These are phyloP conservation scores for Beta macrorhiza DNA, from an alignment of 179 eudicot species.

Conservation along the genomic window DNA sequence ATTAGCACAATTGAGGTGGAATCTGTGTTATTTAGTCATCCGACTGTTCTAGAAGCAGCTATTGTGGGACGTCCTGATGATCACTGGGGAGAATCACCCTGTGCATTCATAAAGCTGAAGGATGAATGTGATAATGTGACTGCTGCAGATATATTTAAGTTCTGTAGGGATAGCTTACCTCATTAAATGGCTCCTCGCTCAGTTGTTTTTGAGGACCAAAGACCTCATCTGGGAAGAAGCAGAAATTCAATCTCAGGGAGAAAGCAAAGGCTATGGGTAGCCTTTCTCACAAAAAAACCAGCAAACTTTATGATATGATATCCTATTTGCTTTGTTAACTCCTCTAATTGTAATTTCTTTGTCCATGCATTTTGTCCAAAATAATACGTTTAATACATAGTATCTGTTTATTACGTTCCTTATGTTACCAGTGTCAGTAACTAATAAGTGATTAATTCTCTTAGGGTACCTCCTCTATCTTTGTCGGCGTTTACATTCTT, in stretches of 20 bases:
- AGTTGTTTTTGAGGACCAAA: constrained; percentile 75
- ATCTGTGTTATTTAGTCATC: constrained; percentile 61
- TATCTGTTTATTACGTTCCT: constrained; percentile 8
- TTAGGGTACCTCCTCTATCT: background rate
- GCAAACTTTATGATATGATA: constrained; percentile 41
- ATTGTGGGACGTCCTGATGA: constrained; percentile 82
- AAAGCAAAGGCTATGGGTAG: constrained; percentile 77
- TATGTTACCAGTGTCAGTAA: background rate
- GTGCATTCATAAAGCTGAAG: constrained; percentile 75
- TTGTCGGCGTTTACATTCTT: background rate
- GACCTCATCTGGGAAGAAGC: constrained; percentile 80
- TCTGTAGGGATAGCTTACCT: constrained; percentile 59
- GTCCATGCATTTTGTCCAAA: too few relatives aligned
- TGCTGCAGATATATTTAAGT: constrained; percentile 52
- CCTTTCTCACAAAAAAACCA: constrained; percentile 40
- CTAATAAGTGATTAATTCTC: background rate
- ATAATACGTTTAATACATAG: background rate
- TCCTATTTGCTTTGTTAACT: background rate
- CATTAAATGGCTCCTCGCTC: constrained; percentile 81
- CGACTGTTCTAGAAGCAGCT: constrained; percentile 70
- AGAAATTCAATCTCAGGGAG: constrained; percentile 66
- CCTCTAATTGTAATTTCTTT: background rate
- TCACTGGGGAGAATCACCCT: constrained; percentile 80
- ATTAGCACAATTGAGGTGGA: constrained; percentile 85
- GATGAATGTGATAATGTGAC: constrained; percentile 38